Evolutionary conservation across 1,284 basidiomycete genomes (phyloP).

Genomic region (Heterobasidion parviporum): DNA sequence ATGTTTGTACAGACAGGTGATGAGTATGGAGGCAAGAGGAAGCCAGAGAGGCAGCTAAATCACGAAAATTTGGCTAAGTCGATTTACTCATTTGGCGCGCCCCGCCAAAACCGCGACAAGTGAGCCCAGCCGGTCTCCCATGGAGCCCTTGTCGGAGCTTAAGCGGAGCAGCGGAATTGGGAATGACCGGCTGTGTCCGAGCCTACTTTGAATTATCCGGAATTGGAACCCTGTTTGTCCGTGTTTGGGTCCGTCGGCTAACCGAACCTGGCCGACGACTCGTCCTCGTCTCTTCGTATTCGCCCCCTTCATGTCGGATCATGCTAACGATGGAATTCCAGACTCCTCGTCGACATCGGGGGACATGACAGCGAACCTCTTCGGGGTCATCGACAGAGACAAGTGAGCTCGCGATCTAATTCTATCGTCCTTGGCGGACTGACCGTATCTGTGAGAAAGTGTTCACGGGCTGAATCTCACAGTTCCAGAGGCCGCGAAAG

Average conservation of each 20-base stretch:
- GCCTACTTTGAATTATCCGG: not conserved
- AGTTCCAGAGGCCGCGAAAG: slow-evolving; percentile 68
- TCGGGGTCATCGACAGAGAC: slow-evolving; percentile 56
- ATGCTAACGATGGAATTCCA: not conserved
- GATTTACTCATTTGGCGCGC: too few species aligned
- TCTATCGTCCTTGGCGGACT: not conserved
- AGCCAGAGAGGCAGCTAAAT: too few species aligned
- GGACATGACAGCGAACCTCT: slow-evolving; percentile 49
- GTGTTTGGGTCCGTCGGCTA: not conserved
- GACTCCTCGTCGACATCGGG: slow-evolving; percentile 19
- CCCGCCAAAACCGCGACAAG: too few species aligned
- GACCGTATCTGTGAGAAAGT: slow-evolving; percentile 29
- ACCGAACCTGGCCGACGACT: not conserved
- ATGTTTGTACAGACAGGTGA: too few species aligned
- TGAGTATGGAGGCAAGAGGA: too few species aligned
- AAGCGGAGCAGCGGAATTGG: too few species aligned
- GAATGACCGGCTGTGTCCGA: too few species aligned
- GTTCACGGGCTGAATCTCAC: slow-evolving; percentile 73
- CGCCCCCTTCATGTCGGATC: not conserved
- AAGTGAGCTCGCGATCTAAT: slow-evolving; percentile 41
- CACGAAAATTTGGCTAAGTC: too few species aligned
- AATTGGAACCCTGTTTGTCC: not conserved
- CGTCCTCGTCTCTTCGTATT: not conserved
- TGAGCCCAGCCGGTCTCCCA: too few species aligned
- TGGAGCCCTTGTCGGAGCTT: too few species aligned